A percentile compares a stretch with the other conserved stretches of the same genome.
Evolutionary conservation across 805 yeast genomes (phyloP).

Genomic region (Schwanniomyces polymorphus): DNA sequence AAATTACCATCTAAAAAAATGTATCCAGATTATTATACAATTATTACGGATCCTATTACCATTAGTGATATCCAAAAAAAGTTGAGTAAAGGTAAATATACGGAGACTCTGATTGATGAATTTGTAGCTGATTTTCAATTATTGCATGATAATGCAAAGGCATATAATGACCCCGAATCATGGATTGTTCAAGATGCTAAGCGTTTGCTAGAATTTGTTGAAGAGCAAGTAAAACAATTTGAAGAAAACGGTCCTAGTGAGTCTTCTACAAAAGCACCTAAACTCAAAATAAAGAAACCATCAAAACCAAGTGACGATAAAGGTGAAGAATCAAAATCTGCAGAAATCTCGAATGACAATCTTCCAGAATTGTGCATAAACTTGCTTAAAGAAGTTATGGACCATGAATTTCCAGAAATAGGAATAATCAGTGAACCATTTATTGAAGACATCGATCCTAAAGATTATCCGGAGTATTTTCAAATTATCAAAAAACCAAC

Average conservation of each 20-base stretch:
- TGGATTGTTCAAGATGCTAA: conserved; percentile 68
- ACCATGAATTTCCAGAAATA: conserved; percentile 47
- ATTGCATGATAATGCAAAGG: conserved; percentile 37
- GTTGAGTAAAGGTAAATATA: conserved; percentile 41
- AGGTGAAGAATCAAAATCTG: neutral
- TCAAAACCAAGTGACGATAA: conserved; percentile 2
- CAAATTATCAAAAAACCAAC: conserved; percentile 71
- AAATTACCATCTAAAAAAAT: conserved; percentile 36
- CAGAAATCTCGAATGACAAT: conserved; percentile 14
- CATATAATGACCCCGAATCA: conserved; percentile 42
- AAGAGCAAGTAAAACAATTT: conserved; percentile 45
- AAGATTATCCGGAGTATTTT: conserved; percentile 79
- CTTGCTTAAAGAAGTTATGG: conserved; percentile 40
- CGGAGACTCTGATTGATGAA: conserved; percentile 38
- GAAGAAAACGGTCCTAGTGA: conserved; percentile 9
- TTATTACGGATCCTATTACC: conserved; percentile 34
- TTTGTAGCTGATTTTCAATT: conserved; percentile 36
- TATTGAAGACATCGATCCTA: conserved; percentile 67
- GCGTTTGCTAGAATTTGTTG: conserved; percentile 55
- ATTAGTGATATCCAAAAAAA: conserved; percentile 33
- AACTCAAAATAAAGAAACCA: conserved; percentile 11
- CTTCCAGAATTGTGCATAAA: conserved; percentile 19
- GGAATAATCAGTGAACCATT: conserved; percentile 68
- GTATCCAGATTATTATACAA: conserved; percentile 40
- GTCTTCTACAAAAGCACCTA: conserved; percentile 6